A percentile compares a stretch with the other conserved stretches of the same genome.
These are phyloP conservation scores for Avena eriantha DNA, from an alignment of 176 grass and related monocot species.

Conservation along the genomic window DNA sequence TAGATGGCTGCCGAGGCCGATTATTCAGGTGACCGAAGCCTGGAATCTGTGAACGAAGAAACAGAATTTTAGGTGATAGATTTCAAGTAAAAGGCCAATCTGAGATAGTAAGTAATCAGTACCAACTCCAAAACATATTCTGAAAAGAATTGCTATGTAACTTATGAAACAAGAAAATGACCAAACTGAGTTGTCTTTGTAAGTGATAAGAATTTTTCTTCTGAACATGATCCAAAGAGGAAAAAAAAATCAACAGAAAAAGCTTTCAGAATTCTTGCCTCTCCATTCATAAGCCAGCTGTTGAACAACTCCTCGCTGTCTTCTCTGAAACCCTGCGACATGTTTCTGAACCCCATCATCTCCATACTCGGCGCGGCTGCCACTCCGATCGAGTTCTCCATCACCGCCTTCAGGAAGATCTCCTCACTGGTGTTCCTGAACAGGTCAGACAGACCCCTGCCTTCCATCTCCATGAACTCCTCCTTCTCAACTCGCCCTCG, in stretches of 20 bases:
- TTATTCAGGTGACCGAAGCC: conserved; percentile 55
- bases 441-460: conserved; percentile 64
- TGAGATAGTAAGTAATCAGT: neutral
- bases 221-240: conserved; percentile 15
- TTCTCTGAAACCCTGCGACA: conserved; percentile 60
- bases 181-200: neutral
- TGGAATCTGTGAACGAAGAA: conserved; percentile 60
- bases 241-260: neutral
- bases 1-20: conserved; percentile 61
- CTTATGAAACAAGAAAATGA: neutral
- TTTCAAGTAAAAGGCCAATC: conserved; percentile 25
- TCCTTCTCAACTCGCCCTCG: conserved; percentile 33
- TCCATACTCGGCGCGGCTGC: conserved; percentile 64
- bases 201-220: neutral
- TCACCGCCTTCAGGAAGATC: conserved; percentile 72
- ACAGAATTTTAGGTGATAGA: conserved; percentile 25
- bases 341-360: conserved; percentile 67
- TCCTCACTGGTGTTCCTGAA: conserved; percentile 79
- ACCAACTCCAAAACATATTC: conserved; percentile 5
- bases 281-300: conserved; percentile 79
- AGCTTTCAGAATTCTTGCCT: conserved; percentile 55
- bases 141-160: neutral
- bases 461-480: conserved; percentile 65
- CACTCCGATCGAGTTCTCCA: conserved; percentile 68
- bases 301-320: conserved; percentile 78